Evolutionary conservation across 148 eudicot species (phyloP), one percentile per base, ranked within the genome.

Genomic region (Vaccinium vitisidaea): DNA sequence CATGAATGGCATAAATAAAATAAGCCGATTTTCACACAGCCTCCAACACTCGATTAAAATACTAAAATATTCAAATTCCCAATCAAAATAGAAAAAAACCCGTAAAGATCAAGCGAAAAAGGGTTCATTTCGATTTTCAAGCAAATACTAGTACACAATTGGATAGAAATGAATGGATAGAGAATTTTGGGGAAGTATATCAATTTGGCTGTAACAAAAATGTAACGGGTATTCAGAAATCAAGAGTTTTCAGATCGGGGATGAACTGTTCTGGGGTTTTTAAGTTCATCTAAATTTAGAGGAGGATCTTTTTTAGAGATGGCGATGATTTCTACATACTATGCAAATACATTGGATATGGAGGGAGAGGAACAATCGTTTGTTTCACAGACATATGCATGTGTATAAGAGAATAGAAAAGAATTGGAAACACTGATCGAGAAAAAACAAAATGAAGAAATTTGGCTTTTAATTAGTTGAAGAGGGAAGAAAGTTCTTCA

Each of bases 221-320:
- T 67, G 46, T 49, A 19, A 43, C 7, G 1, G 43, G 75, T 16
- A 81, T 39, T 32, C 67, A 76, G 46, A 48, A 67, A 63, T 46
- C 7, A 43, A 32, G 21, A 70, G 11, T n/a, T 61, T 81, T 13
- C 83, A 81, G 65, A 82, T 82, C 84, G 74, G 50, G 8, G 8
- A 70, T 81, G 43, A 21, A 67, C 58, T 25, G 61, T 25, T n/a
- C 23, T 69, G 21, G 84, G 58, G 14, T 69, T 69, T 5, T 8
- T 46, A 16, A 79, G 21, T 58, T 63, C 55, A 46, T 48, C 83
- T 23, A 59, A 55, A 56, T 80, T 21, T 32, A 32, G 80, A 18
- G 39, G 58, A 77, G 56, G 32, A 49, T 50, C 80, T 56, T 73
- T 3, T 5, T n/a, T 1, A 13, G 25, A 69, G 77, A 70, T 70